These are phyloP conservation scores for Fraxinus cuspidata DNA, from an alignment of 257 asterid genomes.

Conservation along the genomic window DNA sequence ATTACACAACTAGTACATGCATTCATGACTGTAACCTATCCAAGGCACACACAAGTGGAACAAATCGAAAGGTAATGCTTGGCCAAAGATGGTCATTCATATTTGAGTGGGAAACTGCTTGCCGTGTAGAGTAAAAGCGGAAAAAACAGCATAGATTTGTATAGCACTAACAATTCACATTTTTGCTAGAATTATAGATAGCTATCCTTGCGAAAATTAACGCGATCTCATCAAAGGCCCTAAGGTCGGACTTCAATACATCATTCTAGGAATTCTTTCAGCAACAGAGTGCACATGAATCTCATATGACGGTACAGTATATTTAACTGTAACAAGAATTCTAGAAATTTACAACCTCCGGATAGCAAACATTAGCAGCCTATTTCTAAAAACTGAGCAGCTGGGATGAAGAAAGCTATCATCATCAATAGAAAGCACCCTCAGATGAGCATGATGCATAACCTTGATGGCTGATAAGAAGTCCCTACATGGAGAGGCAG, in stretches of 20 bases:
- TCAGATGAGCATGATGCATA: slow-evolving; percentile 21
- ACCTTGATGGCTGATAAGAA: slow-evolving; percentile 26
- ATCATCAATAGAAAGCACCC: slow-evolving; percentile 3
- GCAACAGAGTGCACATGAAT: slow-evolving; percentile 3
- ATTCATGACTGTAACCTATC: no score
- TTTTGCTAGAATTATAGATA: not conserved
- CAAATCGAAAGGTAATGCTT: no score
- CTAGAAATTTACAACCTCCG: slow-evolving; percentile 33
- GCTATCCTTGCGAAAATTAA: not conserved
- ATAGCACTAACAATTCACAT: not conserved
- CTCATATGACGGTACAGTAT: slow-evolving; percentile 15
- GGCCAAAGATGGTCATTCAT: no score
- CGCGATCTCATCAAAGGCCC: slow-evolving; percentile 6
- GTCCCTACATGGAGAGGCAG: slow-evolving; percentile 30
- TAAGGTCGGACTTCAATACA: slow-evolving; percentile 23
- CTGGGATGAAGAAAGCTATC: slow-evolving; percentile 20
- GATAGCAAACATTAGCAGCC: slow-evolving; percentile 33
- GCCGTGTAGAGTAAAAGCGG: not conserved
- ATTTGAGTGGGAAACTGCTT: no score
- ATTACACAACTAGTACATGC: no score
- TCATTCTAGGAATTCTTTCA: slow-evolving; percentile 21
- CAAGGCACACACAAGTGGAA: no score
- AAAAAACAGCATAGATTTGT: not conserved
- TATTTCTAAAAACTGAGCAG: slow-evolving; percentile 29
- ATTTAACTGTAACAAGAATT: slow-evolving; percentile 28